Evolutionary conservation across 129 eudicot species (phyloP), one percentile per base, ranked within the genome.

Genomic region (Sambucus nigra): DNA sequence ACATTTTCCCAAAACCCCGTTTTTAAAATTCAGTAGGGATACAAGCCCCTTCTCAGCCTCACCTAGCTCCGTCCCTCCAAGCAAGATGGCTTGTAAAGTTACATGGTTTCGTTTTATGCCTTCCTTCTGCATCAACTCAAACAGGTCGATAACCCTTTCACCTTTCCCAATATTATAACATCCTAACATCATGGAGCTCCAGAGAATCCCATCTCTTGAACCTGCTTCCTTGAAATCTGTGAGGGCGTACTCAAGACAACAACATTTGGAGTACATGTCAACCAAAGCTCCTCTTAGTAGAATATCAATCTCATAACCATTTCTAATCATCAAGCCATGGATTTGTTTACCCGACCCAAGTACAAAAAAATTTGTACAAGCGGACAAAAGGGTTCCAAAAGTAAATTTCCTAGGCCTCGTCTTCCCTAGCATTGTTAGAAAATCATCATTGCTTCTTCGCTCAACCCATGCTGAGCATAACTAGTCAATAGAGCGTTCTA

Each of bases 241-340:
- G 7, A 70, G 57, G 2, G 93, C 86, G 50, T 79, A 81, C 1
- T 31, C 53, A 11, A 81, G 55, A 59, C 60, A 40, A 14, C 83
- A 79, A 25, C 93, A 81, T 78, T 89, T 89, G 15, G 86, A 84
- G 58, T 89, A 89, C 73, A 84, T 72, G 46, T 89, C 94, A 28
- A 89, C 69, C 51, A 89, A 44, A 45, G 94, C 76, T 51, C 88
- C 93, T 15, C 63, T 65, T 1, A 73, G 55, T 31, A 84, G 81
- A 35, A 66, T 57, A 41, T 84, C 95, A 5, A 81, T 68, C n/a
- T 65, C 74, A 38, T 89, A 81, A 47, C 71, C 74, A 27, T 78
- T 61, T 65, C 95, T 73, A 5, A 89, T 53, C 65, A 89, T 75
- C 58, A 84, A 81, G 20, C 80, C 86, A 64, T 84, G 95, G 23